Conservation (phyloP, 1,284 basidiomycete species). For the Microbotryomycetes sp. region DNA sequence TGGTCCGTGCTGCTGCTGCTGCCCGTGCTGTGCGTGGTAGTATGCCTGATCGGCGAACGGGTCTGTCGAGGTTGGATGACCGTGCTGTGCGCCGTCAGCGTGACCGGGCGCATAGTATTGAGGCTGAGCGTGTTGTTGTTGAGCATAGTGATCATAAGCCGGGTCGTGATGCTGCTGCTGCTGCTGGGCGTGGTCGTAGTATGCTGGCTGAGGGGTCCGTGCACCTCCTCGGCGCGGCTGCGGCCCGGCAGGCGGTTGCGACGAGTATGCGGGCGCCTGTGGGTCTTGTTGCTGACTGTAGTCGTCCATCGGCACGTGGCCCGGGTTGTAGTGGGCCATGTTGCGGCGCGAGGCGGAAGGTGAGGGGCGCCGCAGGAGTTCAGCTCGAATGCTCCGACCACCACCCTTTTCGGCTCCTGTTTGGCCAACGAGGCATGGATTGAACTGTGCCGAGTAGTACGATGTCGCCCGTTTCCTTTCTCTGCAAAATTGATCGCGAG, state of each 20-base stretch:
- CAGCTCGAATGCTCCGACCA: too few relatives aligned
- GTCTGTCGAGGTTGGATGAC: neutral
- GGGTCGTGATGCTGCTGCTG: neutral
- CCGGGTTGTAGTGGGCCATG: neutral
- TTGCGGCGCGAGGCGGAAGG: neutral
- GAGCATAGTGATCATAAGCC: neutral
- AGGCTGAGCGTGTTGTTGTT: neutral
- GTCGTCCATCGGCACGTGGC: neutral
- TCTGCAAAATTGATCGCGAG: too few relatives aligned
- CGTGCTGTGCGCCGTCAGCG: neutral
- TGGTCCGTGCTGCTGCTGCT: neutral
- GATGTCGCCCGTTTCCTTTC: too few relatives aligned
- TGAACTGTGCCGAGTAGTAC: too few relatives aligned
- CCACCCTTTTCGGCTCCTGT: too few relatives aligned
- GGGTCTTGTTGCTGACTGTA: neutral
- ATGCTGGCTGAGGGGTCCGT: neutral
- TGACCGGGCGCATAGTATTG: neutral
- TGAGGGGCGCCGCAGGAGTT: too few relatives aligned
- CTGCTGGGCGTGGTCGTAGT: neutral
- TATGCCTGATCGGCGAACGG: neutral
- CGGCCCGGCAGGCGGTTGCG: constrained; percentile 1
- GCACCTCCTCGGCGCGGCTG: neutral
- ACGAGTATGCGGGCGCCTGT: neutral
- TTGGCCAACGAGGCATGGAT: too few relatives aligned
- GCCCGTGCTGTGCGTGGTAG: neutral